phyloP scores from a whole-genome alignment of 1,284 basidiomycete genomes.

The Ganoderma sinense region DNA sequence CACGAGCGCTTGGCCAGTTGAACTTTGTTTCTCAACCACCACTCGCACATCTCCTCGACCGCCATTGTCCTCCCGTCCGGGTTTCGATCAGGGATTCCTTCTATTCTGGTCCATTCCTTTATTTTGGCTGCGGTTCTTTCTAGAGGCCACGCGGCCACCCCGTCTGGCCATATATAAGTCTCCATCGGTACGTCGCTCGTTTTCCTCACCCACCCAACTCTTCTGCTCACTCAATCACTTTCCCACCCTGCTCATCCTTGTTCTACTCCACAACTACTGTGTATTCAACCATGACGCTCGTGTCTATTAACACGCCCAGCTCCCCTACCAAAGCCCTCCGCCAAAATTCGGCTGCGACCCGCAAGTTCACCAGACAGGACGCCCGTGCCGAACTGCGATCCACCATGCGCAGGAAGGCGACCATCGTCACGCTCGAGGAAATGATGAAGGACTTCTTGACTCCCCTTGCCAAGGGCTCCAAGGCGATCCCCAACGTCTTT shows the following conservation, averaged over 20 bases:
- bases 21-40: too few species aligned
- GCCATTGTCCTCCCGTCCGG: too few species aligned
- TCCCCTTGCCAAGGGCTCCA: not conserved
- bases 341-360: too few species aligned
- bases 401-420: not conserved
- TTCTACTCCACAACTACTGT: too few species aligned
- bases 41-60: too few species aligned
- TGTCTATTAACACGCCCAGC: not conserved
- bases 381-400: constrained; percentile 2
- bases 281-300: not conserved
- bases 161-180: not conserved
- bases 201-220: not conserved
- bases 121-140: too few species aligned
- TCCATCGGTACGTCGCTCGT: not conserved
- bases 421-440: not conserved
- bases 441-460: not conserved
- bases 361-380: not conserved
- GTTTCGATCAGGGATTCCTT: too few species aligned
- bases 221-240: not conserved
- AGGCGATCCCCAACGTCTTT: not conserved
- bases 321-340: not conserved
- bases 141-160: too few species aligned
- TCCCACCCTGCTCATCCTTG: not conserved
- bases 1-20: too few species aligned
- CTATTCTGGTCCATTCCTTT: too few species aligned